Conservation (phyloP, 2,329 filamentous ascomycete species). For the Pseudohalonectria lignicola region DNA sequence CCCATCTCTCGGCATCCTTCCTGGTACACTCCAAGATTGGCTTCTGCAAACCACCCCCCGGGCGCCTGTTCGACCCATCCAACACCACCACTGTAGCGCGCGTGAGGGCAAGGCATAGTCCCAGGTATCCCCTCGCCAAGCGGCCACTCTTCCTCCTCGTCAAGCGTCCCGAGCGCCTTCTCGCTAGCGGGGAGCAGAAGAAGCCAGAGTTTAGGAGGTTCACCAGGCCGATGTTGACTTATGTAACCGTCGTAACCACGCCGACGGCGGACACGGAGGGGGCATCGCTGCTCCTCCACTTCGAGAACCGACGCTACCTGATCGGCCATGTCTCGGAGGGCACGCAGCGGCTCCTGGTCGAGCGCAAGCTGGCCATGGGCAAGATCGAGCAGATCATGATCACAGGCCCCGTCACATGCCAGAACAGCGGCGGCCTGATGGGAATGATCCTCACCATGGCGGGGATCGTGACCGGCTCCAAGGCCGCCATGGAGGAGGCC, state of each 20-base stretch:
- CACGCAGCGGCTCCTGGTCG: conserved; percentile 64
- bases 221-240: conserved; percentile 60
- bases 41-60: too few species aligned
- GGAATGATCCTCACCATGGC: conserved; percentile 80
- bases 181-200: too few species aligned
- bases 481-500: conserved; percentile 24
- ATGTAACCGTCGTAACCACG: conserved; percentile 64
- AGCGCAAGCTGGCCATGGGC: conserved; percentile 53
- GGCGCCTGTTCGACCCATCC: too few species aligned
- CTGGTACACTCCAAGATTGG: too few species aligned
- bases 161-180: too few species aligned
- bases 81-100: too few species aligned
- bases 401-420: conserved; percentile 67
- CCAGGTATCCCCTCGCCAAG: too few species aligned
- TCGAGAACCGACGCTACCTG: conserved; percentile 72
- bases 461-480: conserved; percentile 44
- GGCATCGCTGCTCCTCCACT: conserved; percentile 65
- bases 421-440: conserved; percentile 67
- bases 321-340: conserved; percentile 79
- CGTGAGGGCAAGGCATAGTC: too few species aligned
- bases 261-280: conserved; percentile 85
- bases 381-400: conserved; percentile 73
- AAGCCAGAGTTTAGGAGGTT: too few species aligned
- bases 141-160: too few species aligned
- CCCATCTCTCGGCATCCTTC: too few species aligned